Conservation (phyloP, 1,284 basidiomycete species). For the Hemileia vastatrix region DNA sequence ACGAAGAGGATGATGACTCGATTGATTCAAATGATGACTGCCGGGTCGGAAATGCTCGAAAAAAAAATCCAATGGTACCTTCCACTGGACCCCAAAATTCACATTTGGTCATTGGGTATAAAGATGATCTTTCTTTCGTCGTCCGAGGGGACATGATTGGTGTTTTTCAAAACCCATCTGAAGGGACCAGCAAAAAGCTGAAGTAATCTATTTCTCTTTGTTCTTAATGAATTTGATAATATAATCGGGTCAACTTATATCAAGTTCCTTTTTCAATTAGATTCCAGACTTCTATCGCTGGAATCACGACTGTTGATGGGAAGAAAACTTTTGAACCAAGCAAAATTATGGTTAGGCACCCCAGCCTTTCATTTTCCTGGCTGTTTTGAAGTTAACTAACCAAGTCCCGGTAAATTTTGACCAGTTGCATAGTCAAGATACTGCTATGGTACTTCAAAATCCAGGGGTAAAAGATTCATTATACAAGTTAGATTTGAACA, state of each 20-base stretch:
- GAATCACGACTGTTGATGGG: slow-evolving; percentile 69
- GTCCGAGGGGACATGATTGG: slow-evolving; percentile 92
- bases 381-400: slow-evolving; percentile 71
- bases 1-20: slow-evolving; percentile 19
- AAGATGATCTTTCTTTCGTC: slow-evolving; percentile 90
- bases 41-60: slow-evolving; percentile 5
- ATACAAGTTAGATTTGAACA: slow-evolving; percentile 86
- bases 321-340: slow-evolving; percentile 68
- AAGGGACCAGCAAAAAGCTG: slow-evolving; percentile 44
- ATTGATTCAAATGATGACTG: neutral
- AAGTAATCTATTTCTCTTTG: neutral
- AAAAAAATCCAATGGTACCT: slow-evolving; percentile 47
- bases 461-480: slow-evolving; percentile 71
- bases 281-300: slow-evolving; percentile 5
- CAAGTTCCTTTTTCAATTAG: slow-evolving; percentile 37
- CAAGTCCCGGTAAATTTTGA: slow-evolving; percentile 47
- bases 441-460: slow-evolving; percentile 89
- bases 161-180: slow-evolving; percentile 77
- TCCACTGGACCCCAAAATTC: slow-evolving; percentile 55
- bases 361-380: neutral
- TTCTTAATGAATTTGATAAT: neutral
- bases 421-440: slow-evolving; percentile 51
- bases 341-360: slow-evolving; percentile 17
- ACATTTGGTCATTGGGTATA: slow-evolving; percentile 88
- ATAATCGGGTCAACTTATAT: neutral